A percentile compares a stretch with the other conserved stretches of the same genome.
These are phyloP conservation scores for Buddleja alternifolia DNA, from an alignment of 257 asterid species.

Conservation along the genomic window DNA sequence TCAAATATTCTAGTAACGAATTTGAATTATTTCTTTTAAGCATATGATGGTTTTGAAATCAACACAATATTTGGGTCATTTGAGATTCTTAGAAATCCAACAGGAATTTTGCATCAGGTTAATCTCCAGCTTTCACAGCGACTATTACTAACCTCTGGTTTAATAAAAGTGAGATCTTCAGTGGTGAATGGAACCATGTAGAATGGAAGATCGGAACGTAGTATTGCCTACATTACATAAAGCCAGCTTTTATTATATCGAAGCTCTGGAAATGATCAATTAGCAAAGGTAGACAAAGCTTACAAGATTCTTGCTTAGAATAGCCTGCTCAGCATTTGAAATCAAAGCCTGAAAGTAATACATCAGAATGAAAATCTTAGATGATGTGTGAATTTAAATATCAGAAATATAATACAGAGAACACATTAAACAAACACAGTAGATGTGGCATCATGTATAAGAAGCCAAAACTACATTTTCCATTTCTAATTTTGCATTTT, in stretches of 20 bases:
- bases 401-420: conserved; percentile 10
- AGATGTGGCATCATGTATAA: neutral
- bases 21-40: too few species aligned
- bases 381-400: neutral
- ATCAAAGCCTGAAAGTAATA: conserved; percentile 61
- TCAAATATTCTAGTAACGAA: too few species aligned
- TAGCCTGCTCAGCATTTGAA: conserved; percentile 84
- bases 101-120: neutral
- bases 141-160: conserved; percentile 77
- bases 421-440: conserved; percentile 16
- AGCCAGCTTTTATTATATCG: conserved; percentile 25
- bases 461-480: neutral
- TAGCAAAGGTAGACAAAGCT: conserved; percentile 25
- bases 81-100: neutral
- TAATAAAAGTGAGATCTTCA: conserved; percentile 63
- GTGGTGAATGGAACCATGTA: conserved; percentile 92
- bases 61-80: too few species aligned
- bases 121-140: neutral
- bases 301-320: conserved; percentile 84
- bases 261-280: conserved; percentile 25
- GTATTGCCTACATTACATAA: conserved; percentile 64
- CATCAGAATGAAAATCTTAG: conserved; percentile 25
- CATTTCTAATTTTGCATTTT: neutral
- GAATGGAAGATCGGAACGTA: conserved; percentile 91
- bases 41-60: too few species aligned